Evolutionary conservation across 2,329 filamentous ascomycete genomes (phyloP).

Genomic region (Hymenoscyphus scutula): DNA sequence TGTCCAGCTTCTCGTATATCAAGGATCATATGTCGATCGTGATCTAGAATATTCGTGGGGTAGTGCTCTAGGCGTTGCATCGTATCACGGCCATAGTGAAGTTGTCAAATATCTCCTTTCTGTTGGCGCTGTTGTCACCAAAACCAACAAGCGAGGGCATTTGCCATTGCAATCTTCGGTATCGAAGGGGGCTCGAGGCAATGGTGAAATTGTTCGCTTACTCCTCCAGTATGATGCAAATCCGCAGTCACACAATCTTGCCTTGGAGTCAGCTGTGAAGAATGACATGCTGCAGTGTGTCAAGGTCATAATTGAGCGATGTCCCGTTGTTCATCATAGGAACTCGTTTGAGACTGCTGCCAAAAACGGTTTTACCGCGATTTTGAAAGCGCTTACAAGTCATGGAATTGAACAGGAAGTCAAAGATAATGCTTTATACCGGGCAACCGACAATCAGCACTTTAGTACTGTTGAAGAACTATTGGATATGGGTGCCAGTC

Average conservation of each 20-base stretch:
- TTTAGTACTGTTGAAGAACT: background rate
- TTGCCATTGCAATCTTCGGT: background rate
- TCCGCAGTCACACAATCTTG: constrained; percentile 5
- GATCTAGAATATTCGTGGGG: background rate
- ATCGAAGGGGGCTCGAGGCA: constrained; percentile 1
- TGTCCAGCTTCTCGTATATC: background rate
- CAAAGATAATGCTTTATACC: constrained; percentile 1
- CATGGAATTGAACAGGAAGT: background rate
- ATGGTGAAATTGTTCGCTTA: background rate
- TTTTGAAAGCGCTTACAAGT: constrained; percentile 3
- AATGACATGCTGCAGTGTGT: constrained; percentile 2
- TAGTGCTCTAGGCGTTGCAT: constrained; percentile 7
- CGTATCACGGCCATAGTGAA: constrained; percentile 1
- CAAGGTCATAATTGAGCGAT: constrained; percentile 4
- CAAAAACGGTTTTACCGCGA: constrained; percentile 1
- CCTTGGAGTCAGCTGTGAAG: background rate
- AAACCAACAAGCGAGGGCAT: background rate
- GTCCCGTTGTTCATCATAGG: background rate
- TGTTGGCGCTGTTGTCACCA: background rate
- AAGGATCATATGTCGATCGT: background rate
- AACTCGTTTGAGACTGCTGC: constrained; percentile 6
- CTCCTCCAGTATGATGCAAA: background rate
- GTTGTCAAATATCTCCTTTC: constrained; percentile 6
- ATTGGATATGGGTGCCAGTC: constrained; percentile 7
- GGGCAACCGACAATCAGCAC: constrained; percentile 3